These are phyloP conservation scores for Candida gigantensis DNA, from an alignment of 1,139 yeast species.

Conservation along the genomic window DNA sequence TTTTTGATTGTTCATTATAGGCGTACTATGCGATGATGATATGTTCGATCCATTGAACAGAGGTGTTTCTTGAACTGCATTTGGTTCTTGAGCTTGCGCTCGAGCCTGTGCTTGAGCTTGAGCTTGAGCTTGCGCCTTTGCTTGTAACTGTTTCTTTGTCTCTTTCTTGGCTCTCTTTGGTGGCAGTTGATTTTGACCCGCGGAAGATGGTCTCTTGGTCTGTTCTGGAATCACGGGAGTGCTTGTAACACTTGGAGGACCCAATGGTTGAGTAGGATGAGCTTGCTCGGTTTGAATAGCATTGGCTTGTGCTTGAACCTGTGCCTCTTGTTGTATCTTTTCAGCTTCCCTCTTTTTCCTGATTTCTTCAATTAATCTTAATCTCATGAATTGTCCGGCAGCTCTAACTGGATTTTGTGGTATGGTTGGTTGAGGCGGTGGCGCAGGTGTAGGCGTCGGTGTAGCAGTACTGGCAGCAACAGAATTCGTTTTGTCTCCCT, in stretches of 20 bases:
- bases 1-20: slow-evolving; percentile 3
- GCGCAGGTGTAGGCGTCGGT: slow-evolving; percentile 17
- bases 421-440: slow-evolving; percentile 18
- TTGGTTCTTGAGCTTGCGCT: slow-evolving; percentile 15
- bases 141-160: slow-evolving; percentile 10
- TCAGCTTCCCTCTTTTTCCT: slow-evolving; percentile 47
- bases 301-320: slow-evolving; percentile 29
- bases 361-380: slow-evolving; percentile 49
- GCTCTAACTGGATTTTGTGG: slow-evolving; percentile 23
- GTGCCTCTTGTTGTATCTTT: slow-evolving; percentile 45
- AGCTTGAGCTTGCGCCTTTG: slow-evolving; percentile 36
- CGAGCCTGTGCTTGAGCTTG: slow-evolving; percentile 9
- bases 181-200: slow-evolving; percentile 8
- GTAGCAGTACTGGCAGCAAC: slow-evolving; percentile 18
- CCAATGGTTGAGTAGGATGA: slow-evolving; percentile 5
- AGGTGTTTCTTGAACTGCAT: slow-evolving; percentile 10
- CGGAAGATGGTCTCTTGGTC: slow-evolving; percentile 8
- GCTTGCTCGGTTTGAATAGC: slow-evolving; percentile 13
- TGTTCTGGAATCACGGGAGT: slow-evolving; percentile 8
- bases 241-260: slow-evolving; percentile 4
- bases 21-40: slow-evolving; percentile 2
- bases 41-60: slow-evolving; percentile 6
- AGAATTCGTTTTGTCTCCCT: slow-evolving; percentile 23
- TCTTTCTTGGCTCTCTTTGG: slow-evolving; percentile 10
- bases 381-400: slow-evolving; percentile 50